Percentiles rank a stretch among this genome's conserved stretches.
phyloP scores from a whole-genome alignment of 139 green algal genomes.

The Closterium sp. region DNA sequence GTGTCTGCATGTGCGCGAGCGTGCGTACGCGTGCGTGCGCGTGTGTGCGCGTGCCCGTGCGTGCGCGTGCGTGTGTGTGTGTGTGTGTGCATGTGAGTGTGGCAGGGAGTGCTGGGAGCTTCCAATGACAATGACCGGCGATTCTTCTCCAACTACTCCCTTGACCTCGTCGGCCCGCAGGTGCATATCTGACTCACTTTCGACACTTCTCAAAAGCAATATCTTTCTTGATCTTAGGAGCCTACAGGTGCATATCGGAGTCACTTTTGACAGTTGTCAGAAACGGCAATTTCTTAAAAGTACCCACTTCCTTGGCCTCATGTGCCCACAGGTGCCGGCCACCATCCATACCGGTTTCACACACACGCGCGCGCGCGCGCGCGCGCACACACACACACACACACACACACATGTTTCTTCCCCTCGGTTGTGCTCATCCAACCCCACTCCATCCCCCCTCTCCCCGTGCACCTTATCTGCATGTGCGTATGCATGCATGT shows the following conservation, averaged over 20 bases:
- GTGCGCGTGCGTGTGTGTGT: not conserved
- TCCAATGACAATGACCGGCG: not conserved
- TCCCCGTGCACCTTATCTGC: not conserved
- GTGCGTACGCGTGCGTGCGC: too few relatives aligned
- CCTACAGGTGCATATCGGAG: too few relatives aligned
- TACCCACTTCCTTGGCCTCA: not conserved
- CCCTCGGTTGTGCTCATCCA: too few relatives aligned
- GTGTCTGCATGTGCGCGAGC: too few relatives aligned
- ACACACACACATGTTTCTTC: too few relatives aligned
- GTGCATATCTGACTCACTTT: not conserved
- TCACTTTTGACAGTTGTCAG: not conserved
- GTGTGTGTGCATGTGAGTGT: not conserved
- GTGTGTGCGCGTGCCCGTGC: not conserved
- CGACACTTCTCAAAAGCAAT: not conserved
- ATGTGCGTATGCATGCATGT: not conserved
- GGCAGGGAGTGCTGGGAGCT: not conserved
- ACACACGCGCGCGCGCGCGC: too few relatives aligned
- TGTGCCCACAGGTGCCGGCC: not conserved
- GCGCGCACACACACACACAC: too few relatives aligned
- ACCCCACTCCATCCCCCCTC: not conserved
- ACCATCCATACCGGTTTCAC: not conserved
- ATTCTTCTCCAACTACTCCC: constrained; percentile 11
- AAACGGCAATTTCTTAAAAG: not conserved
- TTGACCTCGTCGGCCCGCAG: not conserved
- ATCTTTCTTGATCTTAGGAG: not conserved